Evolutionary conservation across 2,329 filamentous ascomycete genomes (phyloP).

Genomic region (Verticillium klebahnii): DNA sequence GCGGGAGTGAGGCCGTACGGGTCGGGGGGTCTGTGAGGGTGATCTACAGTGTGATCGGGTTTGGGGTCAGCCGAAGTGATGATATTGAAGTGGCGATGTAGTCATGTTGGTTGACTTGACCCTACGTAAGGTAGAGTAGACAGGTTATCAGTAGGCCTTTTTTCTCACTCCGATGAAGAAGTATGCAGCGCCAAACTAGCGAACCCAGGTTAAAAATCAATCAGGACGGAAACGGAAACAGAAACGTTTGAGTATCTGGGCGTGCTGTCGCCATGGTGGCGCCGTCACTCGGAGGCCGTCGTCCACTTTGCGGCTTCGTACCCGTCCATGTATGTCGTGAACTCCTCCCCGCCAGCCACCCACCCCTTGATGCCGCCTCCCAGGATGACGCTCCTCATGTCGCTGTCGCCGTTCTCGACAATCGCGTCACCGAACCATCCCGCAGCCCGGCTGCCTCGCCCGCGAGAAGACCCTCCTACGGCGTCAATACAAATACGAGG

Average conservation of each 20-base stretch:
- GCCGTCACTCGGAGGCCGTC: not conserved
- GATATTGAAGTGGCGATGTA: too few relatives aligned
- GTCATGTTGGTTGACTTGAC: too few relatives aligned
- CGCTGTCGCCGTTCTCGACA: conserved; percentile 28
- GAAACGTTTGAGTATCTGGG: too few relatives aligned
- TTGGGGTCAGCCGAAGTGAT: too few relatives aligned
- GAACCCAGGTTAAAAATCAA: too few relatives aligned
- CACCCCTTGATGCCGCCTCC: conserved; percentile 51
- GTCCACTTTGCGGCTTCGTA: conserved; percentile 24
- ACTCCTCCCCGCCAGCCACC: conserved; percentile 42
- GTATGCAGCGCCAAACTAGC: too few relatives aligned
- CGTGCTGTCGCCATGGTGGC: too few relatives aligned
- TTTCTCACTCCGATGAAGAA: too few relatives aligned
- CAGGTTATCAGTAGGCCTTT: too few relatives aligned
- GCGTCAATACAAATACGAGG: not conserved
- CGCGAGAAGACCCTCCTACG: conserved; percentile 45
- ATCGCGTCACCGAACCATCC: conserved; percentile 53
- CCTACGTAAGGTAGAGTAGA: too few relatives aligned
- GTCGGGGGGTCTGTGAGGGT: not conserved
- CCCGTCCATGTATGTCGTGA: conserved; percentile 40
- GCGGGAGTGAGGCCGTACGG: not conserved
- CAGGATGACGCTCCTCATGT: conserved; percentile 44
- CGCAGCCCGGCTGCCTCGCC: conserved; percentile 49
- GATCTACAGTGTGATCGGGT: too few relatives aligned
- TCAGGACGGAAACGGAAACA: too few relatives aligned